Conservation (phyloP, 768 basidiomycete genomes). For the Leccinum longicurvipes region DNA sequence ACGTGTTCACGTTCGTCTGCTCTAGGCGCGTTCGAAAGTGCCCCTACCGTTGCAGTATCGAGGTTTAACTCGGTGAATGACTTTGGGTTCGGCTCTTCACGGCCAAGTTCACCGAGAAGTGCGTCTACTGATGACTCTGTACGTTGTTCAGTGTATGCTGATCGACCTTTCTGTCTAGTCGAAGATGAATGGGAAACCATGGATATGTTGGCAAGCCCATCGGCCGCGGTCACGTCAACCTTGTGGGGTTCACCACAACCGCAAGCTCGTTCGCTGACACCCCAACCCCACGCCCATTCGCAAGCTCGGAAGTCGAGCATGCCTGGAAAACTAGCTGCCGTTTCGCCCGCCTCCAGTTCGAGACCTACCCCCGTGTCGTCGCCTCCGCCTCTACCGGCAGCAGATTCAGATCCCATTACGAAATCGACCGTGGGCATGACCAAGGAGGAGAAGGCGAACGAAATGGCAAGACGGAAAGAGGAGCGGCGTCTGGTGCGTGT, state of each 20-base stretch:
- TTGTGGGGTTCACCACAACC: slow-evolving; percentile 20
- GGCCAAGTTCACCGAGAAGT: slow-evolving; percentile 13
- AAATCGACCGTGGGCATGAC: slow-evolving; percentile 49
- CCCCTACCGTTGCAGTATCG: slow-evolving; percentile 29
- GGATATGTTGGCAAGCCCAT: slow-evolving; percentile 2
- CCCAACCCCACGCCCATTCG: slow-evolving; percentile 13
- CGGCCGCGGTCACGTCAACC: slow-evolving; percentile 1
- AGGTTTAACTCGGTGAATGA: slow-evolving; percentile 23
- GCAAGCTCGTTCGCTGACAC: slow-evolving; percentile 17
- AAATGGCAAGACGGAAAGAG: slow-evolving; percentile 88
- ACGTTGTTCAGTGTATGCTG: not conserved
- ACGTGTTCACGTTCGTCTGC: not conserved
- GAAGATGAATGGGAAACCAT: slow-evolving; percentile 24
- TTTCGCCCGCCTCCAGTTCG: slow-evolving; percentile 17
- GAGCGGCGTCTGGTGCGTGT: slow-evolving; percentile 78
- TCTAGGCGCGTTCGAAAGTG: slow-evolving; percentile 74
- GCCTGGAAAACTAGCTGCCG: not conserved
- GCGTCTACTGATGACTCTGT: not conserved
- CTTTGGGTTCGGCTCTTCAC: slow-evolving; percentile 24
- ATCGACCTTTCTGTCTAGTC: not conserved
- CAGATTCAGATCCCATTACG: slow-evolving; percentile 11
- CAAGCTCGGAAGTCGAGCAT: slow-evolving; percentile 5
- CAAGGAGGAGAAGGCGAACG: slow-evolving; percentile 92
- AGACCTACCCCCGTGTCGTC: slow-evolving; percentile 28
- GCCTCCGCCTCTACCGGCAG: slow-evolving; percentile 3